These are phyloP conservation scores for Colletotrichum somersetense DNA, from an alignment of 2,329 filamentous ascomycete species.

Conservation along the genomic window DNA sequence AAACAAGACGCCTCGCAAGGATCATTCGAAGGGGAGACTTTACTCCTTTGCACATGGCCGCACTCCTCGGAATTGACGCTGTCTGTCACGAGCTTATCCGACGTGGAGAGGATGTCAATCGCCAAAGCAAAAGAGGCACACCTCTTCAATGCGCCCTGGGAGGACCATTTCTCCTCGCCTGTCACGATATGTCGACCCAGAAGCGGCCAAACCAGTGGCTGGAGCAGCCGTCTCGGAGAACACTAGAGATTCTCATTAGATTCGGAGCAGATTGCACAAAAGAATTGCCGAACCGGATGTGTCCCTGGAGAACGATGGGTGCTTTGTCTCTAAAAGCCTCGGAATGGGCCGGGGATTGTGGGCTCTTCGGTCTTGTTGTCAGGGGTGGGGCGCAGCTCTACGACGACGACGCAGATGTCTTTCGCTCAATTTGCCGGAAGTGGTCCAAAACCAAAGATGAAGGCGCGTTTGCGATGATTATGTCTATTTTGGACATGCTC, in stretches of 20 bases:
- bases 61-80: conserved; percentile 1
- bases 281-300: background rate
- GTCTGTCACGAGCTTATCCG: background rate
- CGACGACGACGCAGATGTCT: background rate
- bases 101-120: background rate
- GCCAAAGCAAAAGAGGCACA: conserved; percentile 8
- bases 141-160: conserved; percentile 31
- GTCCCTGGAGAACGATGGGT: conserved; percentile 1
- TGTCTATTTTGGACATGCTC: background rate
- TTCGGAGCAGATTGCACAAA: conserved; percentile 18
- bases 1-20: conserved; percentile 9
- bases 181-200: background rate
- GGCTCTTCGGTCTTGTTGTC: conserved; percentile 6
- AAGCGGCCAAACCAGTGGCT: background rate
- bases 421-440: conserved; percentile 1
- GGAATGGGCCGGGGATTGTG: conserved; percentile 8
- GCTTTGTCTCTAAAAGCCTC: conserved; percentile 14
- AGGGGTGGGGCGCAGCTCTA: conserved; percentile 9
- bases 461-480: background rate
- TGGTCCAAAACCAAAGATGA: background rate
- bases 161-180: conserved; percentile 4
- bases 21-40: conserved; percentile 22
- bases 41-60: conserved; percentile 24
- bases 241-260: background rate
- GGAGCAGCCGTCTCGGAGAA: background rate